These are phyloP conservation scores for Ramaria rubella DNA, from an alignment of 768 basidiomycete genomes.

Conservation along the genomic window DNA sequence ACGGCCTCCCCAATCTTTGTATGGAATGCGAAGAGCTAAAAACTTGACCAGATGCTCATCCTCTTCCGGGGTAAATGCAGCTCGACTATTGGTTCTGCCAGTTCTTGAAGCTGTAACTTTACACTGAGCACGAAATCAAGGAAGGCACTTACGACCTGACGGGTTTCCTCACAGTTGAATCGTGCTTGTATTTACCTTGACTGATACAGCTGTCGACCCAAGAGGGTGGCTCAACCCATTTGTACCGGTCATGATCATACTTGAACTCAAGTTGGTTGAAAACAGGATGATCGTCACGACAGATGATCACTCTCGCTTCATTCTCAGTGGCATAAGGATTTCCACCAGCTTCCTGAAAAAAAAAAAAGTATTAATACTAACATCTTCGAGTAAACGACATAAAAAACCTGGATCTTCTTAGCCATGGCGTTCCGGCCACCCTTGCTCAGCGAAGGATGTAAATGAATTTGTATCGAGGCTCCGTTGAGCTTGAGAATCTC, in stretches of 20 bases:
- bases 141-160: not conserved
- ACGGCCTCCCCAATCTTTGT: constrained; percentile 10
- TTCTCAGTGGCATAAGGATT: not conserved
- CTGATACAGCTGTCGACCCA: constrained; percentile 7
- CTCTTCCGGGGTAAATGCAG: constrained; percentile 5
- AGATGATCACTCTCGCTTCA: constrained; percentile 5
- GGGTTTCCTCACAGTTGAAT: not conserved
- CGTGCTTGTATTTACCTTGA: not conserved
- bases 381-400: not conserved
- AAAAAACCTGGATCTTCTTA: not conserved
- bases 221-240: constrained; percentile 4
- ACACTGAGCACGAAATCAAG: not conserved
- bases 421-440: not conserved
- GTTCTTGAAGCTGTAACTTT: not conserved
- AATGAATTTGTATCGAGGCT: constrained; percentile 1
- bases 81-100: not conserved
- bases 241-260: constrained; percentile 9
- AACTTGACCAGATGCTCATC: constrained; percentile 9
- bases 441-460: constrained; percentile 1
- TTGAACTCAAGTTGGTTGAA: not conserved
- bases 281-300: not conserved
- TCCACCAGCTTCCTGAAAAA: constrained; percentile 3
- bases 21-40: constrained; percentile 11
- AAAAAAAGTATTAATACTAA: not conserved
- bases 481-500: not conserved